Percentiles rank a stretch among this genome's conserved stretches.
Conservation (phyloP, 2,329 filamentous ascomycete species). For the Xylaria sp. region DNA sequence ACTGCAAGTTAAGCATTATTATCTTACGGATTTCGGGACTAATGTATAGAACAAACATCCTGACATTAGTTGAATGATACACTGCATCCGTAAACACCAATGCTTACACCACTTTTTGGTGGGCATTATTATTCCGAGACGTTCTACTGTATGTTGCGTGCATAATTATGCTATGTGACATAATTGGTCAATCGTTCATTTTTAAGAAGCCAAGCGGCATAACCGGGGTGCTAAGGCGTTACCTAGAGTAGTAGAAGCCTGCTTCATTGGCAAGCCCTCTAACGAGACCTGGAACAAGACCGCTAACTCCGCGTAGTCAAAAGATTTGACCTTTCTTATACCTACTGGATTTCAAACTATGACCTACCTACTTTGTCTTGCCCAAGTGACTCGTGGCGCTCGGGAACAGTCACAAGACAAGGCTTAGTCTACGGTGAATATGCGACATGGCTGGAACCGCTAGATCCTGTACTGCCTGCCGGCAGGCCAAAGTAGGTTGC, state of each 20-base stretch:
- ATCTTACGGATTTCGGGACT: not conserved
- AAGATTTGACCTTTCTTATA: not conserved
- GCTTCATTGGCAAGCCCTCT: not conserved
- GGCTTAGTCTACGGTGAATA: not conserved
- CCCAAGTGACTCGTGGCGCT: not conserved
- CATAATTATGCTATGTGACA: not conserved
- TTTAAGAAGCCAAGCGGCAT: not conserved
- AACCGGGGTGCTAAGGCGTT: not conserved
- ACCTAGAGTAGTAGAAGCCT: not conserved
- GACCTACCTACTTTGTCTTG: not conserved
- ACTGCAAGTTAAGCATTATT: not conserved
- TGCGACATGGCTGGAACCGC: slow-evolving; percentile 31
- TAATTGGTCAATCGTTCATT: not conserved
- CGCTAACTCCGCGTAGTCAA: not conserved
- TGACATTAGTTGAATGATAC: not conserved
- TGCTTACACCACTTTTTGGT: not conserved
- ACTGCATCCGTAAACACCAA: not conserved
- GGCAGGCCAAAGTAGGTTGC: slow-evolving; percentile 34
- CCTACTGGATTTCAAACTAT: not conserved
- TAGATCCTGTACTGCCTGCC: slow-evolving; percentile 30
- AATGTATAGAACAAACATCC: not conserved
- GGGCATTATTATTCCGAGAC: not conserved
- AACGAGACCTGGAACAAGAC: not conserved
- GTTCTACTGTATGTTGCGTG: not conserved
- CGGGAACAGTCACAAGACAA: not conserved